Percentiles rank a stretch among this genome's conserved stretches.
Evolutionary conservation across 2,329 filamentous ascomycete species (phyloP).

Genomic region (Gaeumannomyces tritici): DNA sequence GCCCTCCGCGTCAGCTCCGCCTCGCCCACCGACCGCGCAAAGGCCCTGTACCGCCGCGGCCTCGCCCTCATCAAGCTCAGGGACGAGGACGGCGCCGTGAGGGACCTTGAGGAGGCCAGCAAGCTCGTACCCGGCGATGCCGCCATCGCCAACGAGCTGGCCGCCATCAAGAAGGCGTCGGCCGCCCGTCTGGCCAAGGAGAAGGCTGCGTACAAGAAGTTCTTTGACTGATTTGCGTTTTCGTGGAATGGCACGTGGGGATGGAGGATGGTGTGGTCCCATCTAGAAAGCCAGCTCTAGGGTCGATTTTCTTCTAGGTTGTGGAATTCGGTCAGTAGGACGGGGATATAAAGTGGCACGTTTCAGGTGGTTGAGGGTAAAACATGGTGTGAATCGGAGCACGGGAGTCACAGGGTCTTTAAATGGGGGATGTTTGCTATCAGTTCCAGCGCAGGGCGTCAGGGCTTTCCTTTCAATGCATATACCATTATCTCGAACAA

Average conservation of each 20-base stretch:
- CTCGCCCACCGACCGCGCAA: slow-evolving; percentile 67
- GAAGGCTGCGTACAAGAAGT: slow-evolving; percentile 87
- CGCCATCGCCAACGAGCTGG: slow-evolving; percentile 65
- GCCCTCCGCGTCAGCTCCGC: slow-evolving; percentile 57
- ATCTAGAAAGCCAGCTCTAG: no score
- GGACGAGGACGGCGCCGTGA: slow-evolving; percentile 69
- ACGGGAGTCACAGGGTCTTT: neutral
- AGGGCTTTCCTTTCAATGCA: neutral
- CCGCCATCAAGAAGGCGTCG: slow-evolving; percentile 66
- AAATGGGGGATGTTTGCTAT: neutral
- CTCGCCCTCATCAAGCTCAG: slow-evolving; percentile 66
- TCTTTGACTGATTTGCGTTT: slow-evolving; percentile 66
- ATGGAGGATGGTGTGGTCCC: no score
- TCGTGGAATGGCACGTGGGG: neutral
- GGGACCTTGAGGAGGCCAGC: slow-evolving; percentile 66
- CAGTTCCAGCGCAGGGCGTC: neutral
- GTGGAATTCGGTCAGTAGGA: no score
- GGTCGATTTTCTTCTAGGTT: no score
- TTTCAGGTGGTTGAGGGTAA: neutral
- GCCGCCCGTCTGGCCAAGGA: slow-evolving; percentile 72
- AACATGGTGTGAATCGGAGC: neutral
- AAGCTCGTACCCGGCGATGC: slow-evolving; percentile 66
- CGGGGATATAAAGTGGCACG: no score
- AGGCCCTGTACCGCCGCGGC: slow-evolving; percentile 78
- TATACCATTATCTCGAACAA: neutral